Conservation (phyloP, 441 rosid species). For the Erodium moschatum region DNA sequence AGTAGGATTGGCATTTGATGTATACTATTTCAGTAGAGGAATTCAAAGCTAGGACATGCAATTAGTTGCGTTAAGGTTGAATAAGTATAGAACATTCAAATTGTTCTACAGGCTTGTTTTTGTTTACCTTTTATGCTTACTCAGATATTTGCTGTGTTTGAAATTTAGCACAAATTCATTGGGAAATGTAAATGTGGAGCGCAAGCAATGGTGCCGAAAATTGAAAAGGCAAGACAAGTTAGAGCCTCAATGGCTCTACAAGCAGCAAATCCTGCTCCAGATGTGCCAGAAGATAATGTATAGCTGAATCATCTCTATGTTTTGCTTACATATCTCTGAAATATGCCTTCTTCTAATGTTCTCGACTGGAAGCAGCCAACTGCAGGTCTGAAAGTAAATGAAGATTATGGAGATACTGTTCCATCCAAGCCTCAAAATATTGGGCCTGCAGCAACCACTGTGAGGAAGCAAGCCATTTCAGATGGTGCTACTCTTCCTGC, state of each 20-base stretch:
- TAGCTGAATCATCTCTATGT: slow-evolving; percentile 21
- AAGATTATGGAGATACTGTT: slow-evolving; percentile 69
- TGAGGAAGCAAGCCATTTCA: slow-evolving; percentile 31
- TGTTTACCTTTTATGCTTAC: slow-evolving; percentile 17
- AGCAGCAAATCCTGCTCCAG: slow-evolving; percentile 43
- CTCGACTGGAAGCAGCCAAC: slow-evolving; percentile 44
- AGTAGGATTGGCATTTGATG: neutral
- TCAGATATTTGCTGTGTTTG: slow-evolving; percentile 22
- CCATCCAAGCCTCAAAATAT: slow-evolving; percentile 49
- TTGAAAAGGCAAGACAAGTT: slow-evolving; percentile 76
- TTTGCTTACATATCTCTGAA: slow-evolving; percentile 6
- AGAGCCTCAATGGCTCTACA: slow-evolving; percentile 62
- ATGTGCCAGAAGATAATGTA: slow-evolving; percentile 39
- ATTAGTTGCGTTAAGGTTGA: slow-evolving; percentile 6
- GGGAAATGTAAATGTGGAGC: slow-evolving; percentile 90
- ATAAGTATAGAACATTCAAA: neutral
- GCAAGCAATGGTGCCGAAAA: slow-evolving; percentile 77
- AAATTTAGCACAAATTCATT: slow-evolving; percentile 79
- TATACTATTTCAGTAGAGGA: neutral
- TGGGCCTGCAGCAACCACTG: slow-evolving; percentile 35
- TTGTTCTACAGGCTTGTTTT: neutral
- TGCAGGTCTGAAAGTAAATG: slow-evolving; percentile 43
- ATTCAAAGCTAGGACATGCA: neutral
- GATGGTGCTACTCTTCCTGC: slow-evolving; percentile 36
- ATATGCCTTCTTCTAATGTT: slow-evolving; percentile 12